Evolutionary conservation across 164 flowering plant genomes (phyloP).

Genomic region (Vitis cinerea): DNA sequence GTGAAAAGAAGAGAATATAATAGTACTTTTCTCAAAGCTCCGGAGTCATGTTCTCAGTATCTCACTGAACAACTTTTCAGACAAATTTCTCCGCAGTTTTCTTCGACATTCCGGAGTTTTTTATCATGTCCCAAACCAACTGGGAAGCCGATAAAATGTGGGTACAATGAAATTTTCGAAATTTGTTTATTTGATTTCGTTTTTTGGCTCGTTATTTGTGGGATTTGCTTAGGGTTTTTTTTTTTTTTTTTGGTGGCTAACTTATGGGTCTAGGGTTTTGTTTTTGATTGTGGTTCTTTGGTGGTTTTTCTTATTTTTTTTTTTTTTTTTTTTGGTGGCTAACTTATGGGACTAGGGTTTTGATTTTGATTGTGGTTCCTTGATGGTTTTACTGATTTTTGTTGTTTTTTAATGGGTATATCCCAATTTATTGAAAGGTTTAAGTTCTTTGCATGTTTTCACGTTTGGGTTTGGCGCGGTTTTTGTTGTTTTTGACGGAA

Average conservation of each 20-base stretch:
- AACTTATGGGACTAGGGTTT: not conserved
- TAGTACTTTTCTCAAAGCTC: no score
- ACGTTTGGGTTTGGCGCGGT: not conserved
- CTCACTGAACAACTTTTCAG: no score
- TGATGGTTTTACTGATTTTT: not conserved
- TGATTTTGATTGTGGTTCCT: not conserved
- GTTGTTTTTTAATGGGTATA: not conserved
- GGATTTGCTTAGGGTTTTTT: not conserved
- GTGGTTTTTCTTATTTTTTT: no score
- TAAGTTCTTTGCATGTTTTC: not conserved
- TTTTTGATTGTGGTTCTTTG: not conserved
- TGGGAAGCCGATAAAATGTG: constrained; percentile 51
- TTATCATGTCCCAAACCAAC: constrained; percentile 35
- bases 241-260: not conserved
- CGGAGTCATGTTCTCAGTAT: no score
- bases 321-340: not conserved
- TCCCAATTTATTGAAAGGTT: not conserved
- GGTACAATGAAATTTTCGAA: not conserved
- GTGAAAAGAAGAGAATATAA: no score
- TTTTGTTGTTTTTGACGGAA: not conserved
- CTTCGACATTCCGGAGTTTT: no score
- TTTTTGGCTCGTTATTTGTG: not conserved
- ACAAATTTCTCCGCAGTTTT: no score
- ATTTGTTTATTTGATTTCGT: not conserved
- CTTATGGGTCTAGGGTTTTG: not conserved